Conservation (phyloP, 257 asterid genomes). For the Solanum etuberosum region DNA sequence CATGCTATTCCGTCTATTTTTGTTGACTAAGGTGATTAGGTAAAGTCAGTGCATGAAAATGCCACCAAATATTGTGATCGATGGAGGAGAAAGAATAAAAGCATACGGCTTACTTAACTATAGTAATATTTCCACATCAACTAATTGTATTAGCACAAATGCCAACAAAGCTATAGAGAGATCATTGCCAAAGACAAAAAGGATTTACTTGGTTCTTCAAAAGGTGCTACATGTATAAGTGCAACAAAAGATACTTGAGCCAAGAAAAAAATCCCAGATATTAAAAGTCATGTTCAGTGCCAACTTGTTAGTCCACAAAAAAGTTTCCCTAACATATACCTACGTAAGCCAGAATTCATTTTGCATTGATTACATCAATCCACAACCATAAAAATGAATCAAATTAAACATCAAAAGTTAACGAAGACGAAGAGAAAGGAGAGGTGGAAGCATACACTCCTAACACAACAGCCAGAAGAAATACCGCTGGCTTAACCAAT, state of each 20-base stretch:
- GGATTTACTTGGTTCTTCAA: neutral
- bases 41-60: neutral
- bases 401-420: neutral
- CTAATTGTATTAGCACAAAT: neutral
- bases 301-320: neutral
- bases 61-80: neutral
- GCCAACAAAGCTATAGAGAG: neutral
- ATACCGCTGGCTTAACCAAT: conserved; percentile 70
- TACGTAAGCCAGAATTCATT: neutral
- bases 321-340: neutral
- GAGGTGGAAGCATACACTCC: conserved; percentile 43
- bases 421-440: neutral
- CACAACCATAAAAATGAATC: neutral
- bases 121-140: neutral
- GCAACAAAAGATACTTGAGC: neutral
- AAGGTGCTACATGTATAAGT: neutral
- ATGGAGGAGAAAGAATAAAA: neutral
- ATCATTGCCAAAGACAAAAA: neutral
- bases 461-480: conserved; percentile 69
- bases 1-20: neutral
- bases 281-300: neutral
- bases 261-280: neutral
- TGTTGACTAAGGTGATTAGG: neutral
- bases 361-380: neutral
- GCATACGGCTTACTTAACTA: neutral